These are phyloP conservation scores for Ceriops decandra DNA, from an alignment of 345 rosid species.

Conservation along the genomic window DNA sequence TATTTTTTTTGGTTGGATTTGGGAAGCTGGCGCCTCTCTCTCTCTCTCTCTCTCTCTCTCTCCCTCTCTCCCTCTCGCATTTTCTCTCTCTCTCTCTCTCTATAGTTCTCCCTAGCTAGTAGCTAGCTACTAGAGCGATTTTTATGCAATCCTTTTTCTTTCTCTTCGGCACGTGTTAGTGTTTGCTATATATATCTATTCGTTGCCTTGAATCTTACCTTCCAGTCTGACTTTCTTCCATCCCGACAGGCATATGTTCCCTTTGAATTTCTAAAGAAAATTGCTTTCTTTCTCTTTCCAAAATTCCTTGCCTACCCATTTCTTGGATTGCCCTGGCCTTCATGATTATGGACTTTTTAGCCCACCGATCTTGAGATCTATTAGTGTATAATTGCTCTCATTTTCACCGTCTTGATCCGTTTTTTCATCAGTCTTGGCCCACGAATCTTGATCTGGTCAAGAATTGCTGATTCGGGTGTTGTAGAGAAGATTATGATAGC, in stretches of 20 bases:
- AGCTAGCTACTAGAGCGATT: background rate
- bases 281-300: background rate
- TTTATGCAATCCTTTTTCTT: background rate
- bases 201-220: background rate
- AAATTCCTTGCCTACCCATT: background rate
- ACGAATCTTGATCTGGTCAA: conserved; percentile 20
- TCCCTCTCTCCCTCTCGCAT: conserved; percentile 1
- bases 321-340: background rate
- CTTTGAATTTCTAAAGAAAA: background rate
- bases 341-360: background rate
- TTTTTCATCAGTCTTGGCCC: background rate
- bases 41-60: conserved; percentile 5
- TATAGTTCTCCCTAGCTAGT: background rate
- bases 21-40: conserved; percentile 6
- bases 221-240: background rate
- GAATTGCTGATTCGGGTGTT: background rate
- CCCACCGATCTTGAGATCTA: background rate
- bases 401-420: background rate
- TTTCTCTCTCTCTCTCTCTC: background rate
- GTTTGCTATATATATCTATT: conserved; percentile 1
- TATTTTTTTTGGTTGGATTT: too few species aligned
- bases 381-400: background rate
- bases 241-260: background rate
- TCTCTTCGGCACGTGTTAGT: conserved; percentile 2
- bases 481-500: background rate